These are phyloP conservation scores for Lupinus albus DNA, from an alignment of 306 rosid genomes.

Conservation along the genomic window DNA sequence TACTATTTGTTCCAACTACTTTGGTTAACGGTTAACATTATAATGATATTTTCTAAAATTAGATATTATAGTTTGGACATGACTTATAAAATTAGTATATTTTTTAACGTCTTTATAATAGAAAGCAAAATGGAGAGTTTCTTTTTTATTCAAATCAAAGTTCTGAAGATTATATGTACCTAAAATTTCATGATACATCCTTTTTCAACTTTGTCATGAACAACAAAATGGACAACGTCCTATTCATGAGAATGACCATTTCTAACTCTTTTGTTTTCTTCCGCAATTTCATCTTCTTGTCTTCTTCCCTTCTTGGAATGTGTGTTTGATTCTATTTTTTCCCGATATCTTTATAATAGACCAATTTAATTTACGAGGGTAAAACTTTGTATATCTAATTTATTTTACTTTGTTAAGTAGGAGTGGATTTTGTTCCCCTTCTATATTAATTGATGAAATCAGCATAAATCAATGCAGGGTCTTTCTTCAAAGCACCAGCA, in stretches of 20 bases:
- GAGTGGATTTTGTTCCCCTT: slow-evolving; percentile 50
- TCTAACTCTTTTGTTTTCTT: slow-evolving; percentile 71
- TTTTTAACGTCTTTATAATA: slow-evolving; percentile 7
- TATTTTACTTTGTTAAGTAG: slow-evolving; percentile 33
- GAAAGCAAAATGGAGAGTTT: too few relatives aligned
- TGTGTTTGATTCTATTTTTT: slow-evolving; percentile 62
- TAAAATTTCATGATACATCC: slow-evolving; percentile 22
- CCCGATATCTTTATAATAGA: too few relatives aligned
- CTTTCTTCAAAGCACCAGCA: slow-evolving; percentile 44
- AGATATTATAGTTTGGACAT: background rate
- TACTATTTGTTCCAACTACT: slow-evolving; percentile 1
- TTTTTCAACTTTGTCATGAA: slow-evolving; percentile 45
- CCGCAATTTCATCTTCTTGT: slow-evolving; percentile 69
- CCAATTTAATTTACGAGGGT: too few relatives aligned
- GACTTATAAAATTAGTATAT: background rate
- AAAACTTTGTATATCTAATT: too few relatives aligned
- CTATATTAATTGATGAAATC: slow-evolving; percentile 53
- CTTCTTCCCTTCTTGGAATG: slow-evolving; percentile 71
- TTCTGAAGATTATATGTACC: background rate
- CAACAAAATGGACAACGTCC: slow-evolving; percentile 59
- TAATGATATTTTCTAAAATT: background rate
- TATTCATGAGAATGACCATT: slow-evolving; percentile 76
- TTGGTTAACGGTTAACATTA: background rate
- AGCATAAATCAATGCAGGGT: slow-evolving; percentile 47
- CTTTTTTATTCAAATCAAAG: too few relatives aligned